Evolutionary conservation across 2,329 filamentous ascomycete species (phyloP).

Genomic region (Phialocephala subalpina): DNA sequence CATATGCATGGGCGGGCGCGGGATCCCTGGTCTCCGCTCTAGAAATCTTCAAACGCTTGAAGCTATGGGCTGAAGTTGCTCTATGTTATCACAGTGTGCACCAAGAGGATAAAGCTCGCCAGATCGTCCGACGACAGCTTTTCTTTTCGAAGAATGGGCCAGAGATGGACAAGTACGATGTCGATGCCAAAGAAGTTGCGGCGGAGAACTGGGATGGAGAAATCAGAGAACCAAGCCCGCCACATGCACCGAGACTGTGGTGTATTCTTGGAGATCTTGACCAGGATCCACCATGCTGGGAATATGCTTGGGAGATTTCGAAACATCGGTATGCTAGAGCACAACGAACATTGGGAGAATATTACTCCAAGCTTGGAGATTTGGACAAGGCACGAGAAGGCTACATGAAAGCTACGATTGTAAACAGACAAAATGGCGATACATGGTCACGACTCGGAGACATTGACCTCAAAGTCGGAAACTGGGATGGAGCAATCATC

Average conservation of each 20-base stretch:
- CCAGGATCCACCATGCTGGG: constrained; percentile 76
- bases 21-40: constrained; percentile 89
- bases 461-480: constrained; percentile 78
- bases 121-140: constrained; percentile 79
- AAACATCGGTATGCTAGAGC: constrained; percentile 83
- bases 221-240: constrained; percentile 73
- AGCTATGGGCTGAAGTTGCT: constrained; percentile 94
- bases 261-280: constrained; percentile 95
- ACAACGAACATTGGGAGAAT: constrained; percentile 84
- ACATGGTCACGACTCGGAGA: constrained; percentile 94
- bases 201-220: constrained; percentile 68
- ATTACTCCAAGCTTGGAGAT: constrained; percentile 73
- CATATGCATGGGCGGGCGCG: constrained; percentile 88
- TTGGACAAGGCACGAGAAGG: constrained; percentile 76
- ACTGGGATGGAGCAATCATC: constrained; percentile 81
- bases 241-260: constrained; percentile 86
- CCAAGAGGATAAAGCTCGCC: constrained; percentile 81
- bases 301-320: constrained; percentile 88
- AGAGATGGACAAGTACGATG: constrained; percentile 48
- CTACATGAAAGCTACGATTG: constrained; percentile 78
- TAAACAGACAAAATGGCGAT: constrained; percentile 82
- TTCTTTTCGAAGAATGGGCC: constrained; percentile 68
- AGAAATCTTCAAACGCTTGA: constrained; percentile 92
- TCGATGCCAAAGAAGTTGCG: constrained; percentile 61
- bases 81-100: constrained; percentile 69